Conservation (phyloP, 352 stramenopile species). For the Phytophthora quininea region DNA sequence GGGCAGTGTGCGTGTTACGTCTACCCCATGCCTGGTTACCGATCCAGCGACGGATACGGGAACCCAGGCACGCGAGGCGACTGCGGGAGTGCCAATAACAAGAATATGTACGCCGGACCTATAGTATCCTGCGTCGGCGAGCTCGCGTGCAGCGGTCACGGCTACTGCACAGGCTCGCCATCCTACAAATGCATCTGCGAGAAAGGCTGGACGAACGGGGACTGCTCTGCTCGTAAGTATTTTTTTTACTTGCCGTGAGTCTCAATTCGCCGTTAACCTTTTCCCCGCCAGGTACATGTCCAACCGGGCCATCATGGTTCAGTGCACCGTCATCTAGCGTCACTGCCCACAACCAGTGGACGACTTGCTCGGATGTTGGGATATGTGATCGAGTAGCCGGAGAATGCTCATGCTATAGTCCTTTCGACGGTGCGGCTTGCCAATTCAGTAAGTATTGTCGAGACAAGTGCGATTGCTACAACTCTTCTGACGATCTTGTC, state of each 20-base stretch:
- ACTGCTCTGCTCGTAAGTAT: constrained; percentile 64
- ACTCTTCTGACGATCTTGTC: background rate
- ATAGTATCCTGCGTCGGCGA: constrained; percentile 70
- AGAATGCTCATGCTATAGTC: constrained; percentile 64
- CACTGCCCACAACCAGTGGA: constrained; percentile 55
- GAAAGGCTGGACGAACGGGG: constrained; percentile 61
- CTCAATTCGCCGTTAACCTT: background rate
- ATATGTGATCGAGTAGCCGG: constrained; percentile 59
- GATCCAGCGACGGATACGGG: constrained; percentile 87
- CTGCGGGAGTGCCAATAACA: constrained; percentile 88
- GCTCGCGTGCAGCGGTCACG: constrained; percentile 76
- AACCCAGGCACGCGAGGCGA: constrained; percentile 88
- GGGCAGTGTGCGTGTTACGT: constrained; percentile 63
- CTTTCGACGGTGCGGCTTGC: constrained; percentile 65
- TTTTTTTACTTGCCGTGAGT: background rate
- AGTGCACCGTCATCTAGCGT: constrained; percentile 46
- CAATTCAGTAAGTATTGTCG: constrained; percentile 44
- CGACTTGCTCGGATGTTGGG: constrained; percentile 66
- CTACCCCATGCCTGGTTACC: constrained; percentile 78
- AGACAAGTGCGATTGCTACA: background rate
- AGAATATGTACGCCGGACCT: constrained; percentile 72
- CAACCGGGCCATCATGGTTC: constrained; percentile 71
- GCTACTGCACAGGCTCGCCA: constrained; percentile 61
- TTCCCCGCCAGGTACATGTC: constrained; percentile 55
- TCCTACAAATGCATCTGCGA: constrained; percentile 69